Percentiles rank a stretch among this genome's conserved stretches.
phyloP scores from a whole-genome alignment of 345 rosid species.

The Erysimum cheiranthoides region DNA sequence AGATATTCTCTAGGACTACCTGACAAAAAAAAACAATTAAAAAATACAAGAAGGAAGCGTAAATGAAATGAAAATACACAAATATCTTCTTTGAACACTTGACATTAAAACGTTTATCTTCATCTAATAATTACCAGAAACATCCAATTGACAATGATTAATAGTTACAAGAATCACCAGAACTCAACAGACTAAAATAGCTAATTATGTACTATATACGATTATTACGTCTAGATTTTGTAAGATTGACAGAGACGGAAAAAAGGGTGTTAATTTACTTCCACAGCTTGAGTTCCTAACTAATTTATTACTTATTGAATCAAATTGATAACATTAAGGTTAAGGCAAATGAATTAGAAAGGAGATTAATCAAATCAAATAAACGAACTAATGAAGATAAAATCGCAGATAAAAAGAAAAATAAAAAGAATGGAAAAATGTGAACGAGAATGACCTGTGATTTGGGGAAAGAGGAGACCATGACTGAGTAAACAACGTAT shows the following conservation, averaged over 20 bases:
- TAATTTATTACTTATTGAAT: too few relatives aligned
- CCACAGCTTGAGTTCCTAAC: too few relatives aligned
- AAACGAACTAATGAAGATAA: neutral
- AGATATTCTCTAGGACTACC: constrained; percentile 44
- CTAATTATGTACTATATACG: neutral
- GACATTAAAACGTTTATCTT: neutral
- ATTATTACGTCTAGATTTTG: neutral
- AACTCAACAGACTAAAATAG: neutral
- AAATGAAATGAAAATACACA: neutral
- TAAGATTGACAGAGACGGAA: neutral
- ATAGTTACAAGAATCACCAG: neutral
- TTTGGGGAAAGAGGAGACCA: constrained; percentile 66
- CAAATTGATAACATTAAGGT: neutral
- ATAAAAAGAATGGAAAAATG: neutral
- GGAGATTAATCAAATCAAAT: neutral
- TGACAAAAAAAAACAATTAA: constrained; percentile 1
- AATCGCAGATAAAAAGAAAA: neutral
- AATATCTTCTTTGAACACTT: neutral
- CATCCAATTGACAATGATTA: neutral
- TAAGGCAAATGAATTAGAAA: neutral
- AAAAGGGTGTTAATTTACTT: too few relatives aligned
- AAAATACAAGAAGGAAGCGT: constrained; percentile 29
- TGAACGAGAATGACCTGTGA: constrained; percentile 56
- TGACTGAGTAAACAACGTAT: constrained; percentile 75
- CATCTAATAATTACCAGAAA: neutral